Conservation (phyloP, 306 rosid species). For the Crotalaria pallida region DNA sequence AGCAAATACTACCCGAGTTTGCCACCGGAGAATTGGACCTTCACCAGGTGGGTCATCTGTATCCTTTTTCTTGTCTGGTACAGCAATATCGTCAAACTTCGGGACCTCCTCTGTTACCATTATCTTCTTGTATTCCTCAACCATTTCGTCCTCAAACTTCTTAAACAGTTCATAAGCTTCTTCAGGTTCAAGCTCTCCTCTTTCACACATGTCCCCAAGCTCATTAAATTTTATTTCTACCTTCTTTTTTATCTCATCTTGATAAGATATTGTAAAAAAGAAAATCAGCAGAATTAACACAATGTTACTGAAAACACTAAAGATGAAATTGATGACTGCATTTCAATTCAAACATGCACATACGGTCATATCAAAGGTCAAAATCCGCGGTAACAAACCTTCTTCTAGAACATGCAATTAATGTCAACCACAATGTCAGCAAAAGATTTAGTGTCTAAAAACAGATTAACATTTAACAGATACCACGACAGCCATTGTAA, state of each 20-base stretch:
- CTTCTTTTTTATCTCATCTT: constrained; percentile 70
- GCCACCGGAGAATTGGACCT: constrained; percentile 95
- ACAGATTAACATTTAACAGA: neutral
- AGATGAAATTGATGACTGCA: neutral
- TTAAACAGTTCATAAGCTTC: constrained; percentile 72
- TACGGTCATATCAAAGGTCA: neutral
- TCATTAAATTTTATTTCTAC: constrained; percentile 72
- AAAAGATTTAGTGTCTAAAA: neutral
- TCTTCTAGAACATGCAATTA: neutral
- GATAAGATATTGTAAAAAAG: constrained; percentile 22
- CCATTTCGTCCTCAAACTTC: constrained; percentile 80
- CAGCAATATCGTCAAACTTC: constrained; percentile 39
- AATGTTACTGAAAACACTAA: neutral
- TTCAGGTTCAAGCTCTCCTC: constrained; percentile 92
- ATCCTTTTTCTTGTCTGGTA: constrained; percentile 56
- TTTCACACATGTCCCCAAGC: constrained; percentile 90
- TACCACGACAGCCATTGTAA: neutral
- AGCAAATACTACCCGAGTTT: constrained; percentile 74
- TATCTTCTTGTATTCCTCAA: constrained; percentile 38
- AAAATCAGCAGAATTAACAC: constrained; percentile 9
- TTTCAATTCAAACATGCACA: constrained; percentile 8
- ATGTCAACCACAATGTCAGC: neutral
- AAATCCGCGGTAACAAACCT: neutral
- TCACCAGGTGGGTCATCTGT: constrained; percentile 82
- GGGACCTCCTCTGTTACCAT: constrained; percentile 58